Conservation (phyloP, 192 early-diverging fungal species). For the Dispira parvispora region DNA sequence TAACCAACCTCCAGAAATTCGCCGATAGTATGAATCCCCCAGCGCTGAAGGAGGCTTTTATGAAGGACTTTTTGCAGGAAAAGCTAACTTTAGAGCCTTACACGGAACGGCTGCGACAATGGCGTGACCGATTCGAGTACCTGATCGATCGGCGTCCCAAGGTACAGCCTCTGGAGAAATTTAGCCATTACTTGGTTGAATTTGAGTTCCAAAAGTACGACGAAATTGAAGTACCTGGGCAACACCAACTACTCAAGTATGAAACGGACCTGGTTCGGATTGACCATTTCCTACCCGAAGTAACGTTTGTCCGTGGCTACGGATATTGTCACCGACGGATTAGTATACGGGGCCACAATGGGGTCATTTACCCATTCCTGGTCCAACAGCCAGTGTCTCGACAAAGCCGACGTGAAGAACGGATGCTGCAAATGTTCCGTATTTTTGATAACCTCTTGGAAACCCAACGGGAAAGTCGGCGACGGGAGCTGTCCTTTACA, state of each 20-base stretch:
- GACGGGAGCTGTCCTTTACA: constrained; percentile 63
- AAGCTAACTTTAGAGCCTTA: constrained; percentile 74
- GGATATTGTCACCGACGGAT: constrained; percentile 56
- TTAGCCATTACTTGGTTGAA: constrained; percentile 85
- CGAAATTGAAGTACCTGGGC: constrained; percentile 97
- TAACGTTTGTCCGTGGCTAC: constrained; percentile 67
- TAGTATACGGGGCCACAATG: constrained; percentile 83
- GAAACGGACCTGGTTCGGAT: constrained; percentile 88
- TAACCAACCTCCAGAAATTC: constrained; percentile 64
- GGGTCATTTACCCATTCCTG: constrained; percentile 74
- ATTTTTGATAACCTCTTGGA: constrained; percentile 80
- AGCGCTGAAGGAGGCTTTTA: constrained; percentile 48
- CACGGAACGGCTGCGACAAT: constrained; percentile 71
- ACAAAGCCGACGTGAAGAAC: constrained; percentile 84
- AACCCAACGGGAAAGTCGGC: constrained; percentile 61
- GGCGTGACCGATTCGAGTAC: constrained; percentile 86
- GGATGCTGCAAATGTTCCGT: constrained; percentile 87
- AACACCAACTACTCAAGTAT: constrained; percentile 78
- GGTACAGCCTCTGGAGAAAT: constrained; percentile 68
- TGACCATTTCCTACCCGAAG: constrained; percentile 83
- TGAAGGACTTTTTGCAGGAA: constrained; percentile 78
- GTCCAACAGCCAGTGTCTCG: constrained; percentile 88
- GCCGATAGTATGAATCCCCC: constrained; percentile 73
- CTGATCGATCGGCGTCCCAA: constrained; percentile 69
- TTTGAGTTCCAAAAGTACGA: constrained; percentile 99